Evolutionary conservation across 352 stramenopile genomes (phyloP), one percentile per base, ranked within the genome.

Genomic region (Globisporangium middletonii): DNA sequence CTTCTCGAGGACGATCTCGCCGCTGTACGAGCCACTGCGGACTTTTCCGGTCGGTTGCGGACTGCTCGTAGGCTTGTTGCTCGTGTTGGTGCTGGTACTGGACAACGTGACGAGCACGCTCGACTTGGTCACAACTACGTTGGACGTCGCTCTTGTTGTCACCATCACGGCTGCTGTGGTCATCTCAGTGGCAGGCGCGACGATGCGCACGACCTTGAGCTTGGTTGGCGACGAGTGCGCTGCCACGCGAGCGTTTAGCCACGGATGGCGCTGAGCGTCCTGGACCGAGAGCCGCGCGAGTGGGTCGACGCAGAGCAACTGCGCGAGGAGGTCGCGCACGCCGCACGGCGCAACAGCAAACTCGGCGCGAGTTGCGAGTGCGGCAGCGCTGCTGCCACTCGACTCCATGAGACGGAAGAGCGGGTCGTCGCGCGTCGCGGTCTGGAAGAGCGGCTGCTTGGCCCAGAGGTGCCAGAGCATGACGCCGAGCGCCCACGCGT

Each of bases 401-500:
- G 66, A 52, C 19, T 68, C 48, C 59, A 90, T 84, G 38, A 63
- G 54, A 18, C 41, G 52, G 44, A 86, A 83, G n/a, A 89, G 60
- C 1, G 67, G 59, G 37, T 89, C 81, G 45, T 82, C 67, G 16
- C 27, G 53, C 16, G 66, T 77, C 0, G 79, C 62, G 12, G 68
- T 64, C n/a, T 60, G 56, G 18, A 89, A 63, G 15, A 92, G 71
- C 41, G 76, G 63, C n/a, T 73, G 67, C 55, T 85, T 81, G n/a
- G 78, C 85, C 46, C 77, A 73, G 18, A 94, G 50, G 5, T 75
- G 75, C 64, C 71, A 92, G 8, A 94, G 58, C 44, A 94, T 70
- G 23, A 92, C 71, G 30, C 83, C 83, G 4, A 94, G 69, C 2
- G 79, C 72, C 83, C 83, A 94, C 7, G 71, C 68, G 60, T 94